Base-by-base conservation (phyloP, 805 yeast species). In the Yamadazyma nakazawae region DNA sequence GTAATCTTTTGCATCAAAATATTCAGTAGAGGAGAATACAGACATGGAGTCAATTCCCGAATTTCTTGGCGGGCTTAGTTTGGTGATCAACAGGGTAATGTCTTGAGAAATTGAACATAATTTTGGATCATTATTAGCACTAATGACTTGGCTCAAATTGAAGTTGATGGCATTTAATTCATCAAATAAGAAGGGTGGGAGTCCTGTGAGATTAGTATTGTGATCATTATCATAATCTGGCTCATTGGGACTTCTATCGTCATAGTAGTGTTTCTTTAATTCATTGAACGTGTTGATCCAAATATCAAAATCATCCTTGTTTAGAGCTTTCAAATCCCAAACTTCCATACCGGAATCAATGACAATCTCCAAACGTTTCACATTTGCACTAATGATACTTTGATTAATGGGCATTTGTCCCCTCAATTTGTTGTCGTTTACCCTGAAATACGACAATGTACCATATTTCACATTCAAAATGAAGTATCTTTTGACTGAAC, bases 301-400 rank as follows among this genome's bases (percentile, higher is more conserved):
- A 5, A 79, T 73, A 31, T 81, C 77, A 76, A 89, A 94, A 53
- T 86, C 91, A 6, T 75, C 71, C 10, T 66, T 64, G 47, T 74
- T 80, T 40, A 74, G 67, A 0, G 97, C 87, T 56, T 86, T 88
- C 50, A 92, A 71, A 34, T 81, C 82, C 98, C 98, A 92, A 9
- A 87, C 82, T 62, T 92, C 98, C 81, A 92, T 83, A 2, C 98
- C 98, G 0, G 97, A 89, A 62, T 94, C 97, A 48, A 94, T 78
- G 39, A 85, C 82, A 37, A 94, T 82, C 57, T 87, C 84, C 44
- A 79, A 68, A 19, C 80, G 79, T 47, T 78, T 78, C 21, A 80
- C 74, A 56, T 84, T 84, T 0, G 96, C 96, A 47, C 91, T 80
- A 1, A 94, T 82, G n/a, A 86, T 86, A 2, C 96, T 82, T 40